Evolutionary conservation across 2,329 filamentous ascomycete genomes (phyloP), one percentile per base, ranked within the genome.

Genomic region (Pyrenochaeta sp.): DNA sequence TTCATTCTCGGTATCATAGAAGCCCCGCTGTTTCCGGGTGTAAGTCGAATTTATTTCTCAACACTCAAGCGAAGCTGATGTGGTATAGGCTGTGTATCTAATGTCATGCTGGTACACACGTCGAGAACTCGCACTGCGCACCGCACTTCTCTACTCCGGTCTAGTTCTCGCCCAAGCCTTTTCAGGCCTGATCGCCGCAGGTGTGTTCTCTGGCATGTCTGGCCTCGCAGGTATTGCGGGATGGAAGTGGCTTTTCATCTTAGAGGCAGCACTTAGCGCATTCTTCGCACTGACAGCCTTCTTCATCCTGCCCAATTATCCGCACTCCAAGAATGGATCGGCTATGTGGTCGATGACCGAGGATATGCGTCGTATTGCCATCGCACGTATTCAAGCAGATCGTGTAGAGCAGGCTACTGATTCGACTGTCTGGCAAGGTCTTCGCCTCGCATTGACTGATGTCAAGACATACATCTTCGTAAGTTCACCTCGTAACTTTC

Each of bases 61-160:
- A n/a, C n/a, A n/a, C n/a, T n/a, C n/a, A n/a, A n/a, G n/a, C n/a
- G n/a, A 34, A 4, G 14, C 4, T 27, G 19, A 22, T 34, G 3
- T 34, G 14, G 14, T 11, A 28, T 7, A 49, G 47, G 47, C 43
- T 14, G 39, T 48, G 2, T 51, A 44, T 23, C 35, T 51, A 7
- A 47, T 51, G 43, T 41, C 39, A 6, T 51, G 14, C 39, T n/a
- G 14, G 77, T 86, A 86, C 61, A 85, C 82, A 3, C 76, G 82
- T 35, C 76, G 77, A 30, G 65, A 69, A 31, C 44, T 66, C 28
- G 59, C 60, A 5, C 42, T 55, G 3, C 26, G 37, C 4, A 22
- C 14, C 9, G 20, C 27, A 15, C 31, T 40, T 23, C 18, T 40
- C 4, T 40, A 40, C 13, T 23, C 37, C 14, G 37, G 37, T 17